phyloP scores from a whole-genome alignment of 2,329 filamentous ascomycete genomes.

The Karstenula rhodostoma region DNA sequence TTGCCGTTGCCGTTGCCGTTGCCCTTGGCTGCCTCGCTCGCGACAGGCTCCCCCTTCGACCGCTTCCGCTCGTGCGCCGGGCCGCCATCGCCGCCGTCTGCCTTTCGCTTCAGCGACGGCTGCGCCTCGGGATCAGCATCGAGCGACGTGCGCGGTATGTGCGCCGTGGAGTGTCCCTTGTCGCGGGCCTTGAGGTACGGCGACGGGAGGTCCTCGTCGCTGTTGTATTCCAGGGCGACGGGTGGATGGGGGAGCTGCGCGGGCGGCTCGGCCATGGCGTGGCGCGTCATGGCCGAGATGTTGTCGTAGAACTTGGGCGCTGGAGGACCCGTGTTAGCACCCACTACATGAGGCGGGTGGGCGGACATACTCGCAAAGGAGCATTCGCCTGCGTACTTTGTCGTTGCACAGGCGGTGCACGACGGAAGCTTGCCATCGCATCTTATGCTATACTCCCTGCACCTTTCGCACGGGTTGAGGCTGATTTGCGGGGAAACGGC shows the following conservation, averaged over 20 bases:
- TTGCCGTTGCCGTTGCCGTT: no score
- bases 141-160: not conserved
- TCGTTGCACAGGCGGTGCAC: slow-evolving; percentile 91
- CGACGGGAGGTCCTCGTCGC: slow-evolving; percentile 3
- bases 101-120: not conserved
- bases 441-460: slow-evolving; percentile 73
- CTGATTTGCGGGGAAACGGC: not conserved
- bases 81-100: not conserved
- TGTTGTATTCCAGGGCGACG: not conserved
- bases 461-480: not conserved
- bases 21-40: not conserved
- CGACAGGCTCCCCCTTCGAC: not conserved
- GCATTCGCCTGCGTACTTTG: slow-evolving; percentile 81
- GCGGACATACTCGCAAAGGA: slow-evolving; percentile 45
- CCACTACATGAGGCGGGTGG: not conserved
- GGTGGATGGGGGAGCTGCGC: not conserved
- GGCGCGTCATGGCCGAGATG: slow-evolving; percentile 1
- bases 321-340: not conserved
- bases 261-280: not conserved
- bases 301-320: not conserved
- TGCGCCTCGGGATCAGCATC: not conserved
- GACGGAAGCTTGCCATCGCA: slow-evolving; percentile 93
- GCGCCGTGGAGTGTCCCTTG: not conserved
- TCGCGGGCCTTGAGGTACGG: slow-evolving; percentile 8
- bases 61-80: slow-evolving; percentile 7